Base-by-base conservation (phyloP, 129 eudicot genomes). In the Lactuca saligna region DNA sequence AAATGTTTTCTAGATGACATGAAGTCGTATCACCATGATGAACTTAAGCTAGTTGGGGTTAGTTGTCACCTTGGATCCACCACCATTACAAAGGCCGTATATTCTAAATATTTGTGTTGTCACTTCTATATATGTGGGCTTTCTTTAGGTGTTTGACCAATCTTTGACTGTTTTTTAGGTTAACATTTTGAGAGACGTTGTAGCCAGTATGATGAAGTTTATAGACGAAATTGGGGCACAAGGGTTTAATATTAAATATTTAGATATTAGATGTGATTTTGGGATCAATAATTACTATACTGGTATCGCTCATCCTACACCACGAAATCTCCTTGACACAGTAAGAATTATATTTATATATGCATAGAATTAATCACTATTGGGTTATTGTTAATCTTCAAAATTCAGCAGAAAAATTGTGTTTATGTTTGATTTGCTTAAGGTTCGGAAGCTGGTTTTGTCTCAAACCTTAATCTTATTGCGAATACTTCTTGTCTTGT, bases 401-500 rank as follows among this genome's bases (percentile, higher is more conserved):
- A n/a, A n/a, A n/a, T n/a, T n/a, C n/a, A n/a, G n/a, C n/a, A n/a
- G n/a, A n/a, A n/a, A n/a, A n/a, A 63, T n/a, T 46, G 3, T 62
- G 10, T 37, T 77, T 5, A 7, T 62, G 75, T 51, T 80, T 58
- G 41, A 55, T 49, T 79, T 71, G 33, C 35, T 84, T 78, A 58
- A 93, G 98, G 97, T 89, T 6, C 80, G 95, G 57, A 95, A 89
- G 75, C 73, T 89, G 66, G 97, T 89, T 20, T 79, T 75, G 67
- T 89, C 95, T n/a, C 78, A 41, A 84, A 85, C 69, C 95, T 93
- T 17, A 93, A 89, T 81, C 89, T 93, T 20, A 89, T 93, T 65
- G 99, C 99, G 17, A 89, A 93, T 70, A 89, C 99, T 25, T 93
- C 97, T 75, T 93, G 99, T 75, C 75, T 93, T 42, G 97, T 93